These are phyloP conservation scores for Serendipita vermifera DNA, from an alignment of 768 basidiomycete genomes.

Conservation along the genomic window DNA sequence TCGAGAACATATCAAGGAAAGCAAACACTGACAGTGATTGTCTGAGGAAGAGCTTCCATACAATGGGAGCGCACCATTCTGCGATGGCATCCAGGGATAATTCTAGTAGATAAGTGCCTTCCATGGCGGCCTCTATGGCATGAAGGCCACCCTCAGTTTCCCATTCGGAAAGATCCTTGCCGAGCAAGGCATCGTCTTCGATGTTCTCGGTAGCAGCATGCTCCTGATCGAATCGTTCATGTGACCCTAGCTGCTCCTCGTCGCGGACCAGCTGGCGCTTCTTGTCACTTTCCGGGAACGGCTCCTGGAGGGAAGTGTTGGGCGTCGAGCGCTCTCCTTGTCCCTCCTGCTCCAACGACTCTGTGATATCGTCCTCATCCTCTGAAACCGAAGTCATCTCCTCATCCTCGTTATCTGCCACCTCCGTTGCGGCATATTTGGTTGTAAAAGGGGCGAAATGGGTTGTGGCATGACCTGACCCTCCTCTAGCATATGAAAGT, in stretches of 20 bases:
- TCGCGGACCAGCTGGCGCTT: too few relatives aligned
- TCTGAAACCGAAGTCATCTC: constrained; percentile 1
- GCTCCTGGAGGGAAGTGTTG: too few relatives aligned
- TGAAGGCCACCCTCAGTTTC: not conserved
- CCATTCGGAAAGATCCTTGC: not conserved
- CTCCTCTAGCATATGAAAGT: too few relatives aligned
- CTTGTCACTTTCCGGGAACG: too few relatives aligned
- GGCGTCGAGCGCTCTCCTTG: too few relatives aligned
- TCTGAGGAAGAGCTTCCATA: constrained; percentile 7
- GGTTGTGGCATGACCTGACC: too few relatives aligned
- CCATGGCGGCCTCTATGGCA: not conserved
- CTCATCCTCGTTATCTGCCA: not conserved
- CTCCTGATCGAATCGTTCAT: not conserved
- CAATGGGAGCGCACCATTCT: not conserved
- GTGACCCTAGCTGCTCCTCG: too few relatives aligned
- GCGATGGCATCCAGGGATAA: not conserved
- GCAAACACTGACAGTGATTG: not conserved
- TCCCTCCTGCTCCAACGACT: too few relatives aligned
- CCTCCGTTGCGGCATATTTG: not conserved
- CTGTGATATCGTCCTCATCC: not conserved
- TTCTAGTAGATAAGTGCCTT: not conserved
- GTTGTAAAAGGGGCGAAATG: too few relatives aligned
- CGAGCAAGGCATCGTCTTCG: not conserved
- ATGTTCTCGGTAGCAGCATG: too few relatives aligned
- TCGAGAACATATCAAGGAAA: not conserved